Evolutionary conservation across 208 protist species (phyloP).

Genomic region (Crithidia bombi): DNA sequence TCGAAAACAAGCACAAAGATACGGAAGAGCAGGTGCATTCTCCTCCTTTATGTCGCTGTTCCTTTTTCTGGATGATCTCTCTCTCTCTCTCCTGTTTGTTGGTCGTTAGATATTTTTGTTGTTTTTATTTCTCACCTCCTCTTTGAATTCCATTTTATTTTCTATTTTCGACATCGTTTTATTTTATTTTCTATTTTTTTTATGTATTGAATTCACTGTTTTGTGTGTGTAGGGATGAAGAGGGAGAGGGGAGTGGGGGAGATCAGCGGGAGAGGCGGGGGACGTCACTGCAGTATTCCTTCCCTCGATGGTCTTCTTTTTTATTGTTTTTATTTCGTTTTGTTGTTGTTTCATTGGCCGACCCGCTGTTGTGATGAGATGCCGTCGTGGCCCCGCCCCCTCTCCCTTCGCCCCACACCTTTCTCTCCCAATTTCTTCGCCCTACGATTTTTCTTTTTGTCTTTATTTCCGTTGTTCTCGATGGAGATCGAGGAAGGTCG

Average conservation of each 20-base stretch:
- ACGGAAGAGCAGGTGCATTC: background rate
- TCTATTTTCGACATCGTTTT: slow-evolving; percentile 1
- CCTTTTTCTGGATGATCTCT: no score
- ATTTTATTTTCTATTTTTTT: slow-evolving; percentile 19
- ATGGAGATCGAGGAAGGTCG: no score
- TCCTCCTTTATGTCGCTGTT: background rate
- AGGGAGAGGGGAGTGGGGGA: no score
- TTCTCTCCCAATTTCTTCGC: no score
- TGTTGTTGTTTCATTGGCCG: background rate
- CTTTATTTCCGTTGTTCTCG: no score
- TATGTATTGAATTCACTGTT: slow-evolving; percentile 1
- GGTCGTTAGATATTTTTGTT: slow-evolving; percentile 7
- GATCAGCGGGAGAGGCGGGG: no score
- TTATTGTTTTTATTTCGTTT: background rate
- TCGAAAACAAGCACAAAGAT: no score
- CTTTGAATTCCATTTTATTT: background rate
- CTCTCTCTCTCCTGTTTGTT: slow-evolving; percentile 3
- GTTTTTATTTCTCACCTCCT: background rate
- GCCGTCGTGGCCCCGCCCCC: no score
- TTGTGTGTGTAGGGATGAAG: no score
- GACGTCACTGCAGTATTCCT: background rate
- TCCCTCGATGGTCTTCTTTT: background rate
- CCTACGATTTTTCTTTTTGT: no score
- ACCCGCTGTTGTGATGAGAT: no score
- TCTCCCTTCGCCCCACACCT: no score